Evolutionary conservation across 2,329 filamentous ascomycete species (phyloP).

Genomic region (Albophoma yamanashiensis): DNA sequence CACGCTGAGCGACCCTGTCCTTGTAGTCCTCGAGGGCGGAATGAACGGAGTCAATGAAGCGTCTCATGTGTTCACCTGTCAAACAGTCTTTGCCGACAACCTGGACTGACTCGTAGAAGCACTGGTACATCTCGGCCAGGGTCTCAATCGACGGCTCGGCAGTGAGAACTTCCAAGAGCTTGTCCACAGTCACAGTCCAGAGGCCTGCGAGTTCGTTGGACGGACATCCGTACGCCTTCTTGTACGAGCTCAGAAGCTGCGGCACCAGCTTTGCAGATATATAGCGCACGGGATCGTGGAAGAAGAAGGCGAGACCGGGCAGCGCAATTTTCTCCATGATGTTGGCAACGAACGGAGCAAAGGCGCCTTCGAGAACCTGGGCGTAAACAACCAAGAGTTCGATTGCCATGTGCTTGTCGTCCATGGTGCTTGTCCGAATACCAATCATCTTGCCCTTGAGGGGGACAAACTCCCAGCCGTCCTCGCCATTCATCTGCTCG

Average conservation of each 20-base stretch:
- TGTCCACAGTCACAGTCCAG: conserved; percentile 78
- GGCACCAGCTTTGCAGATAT: conserved; percentile 93
- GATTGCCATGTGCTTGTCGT: conserved; percentile 99
- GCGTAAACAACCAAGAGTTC: conserved; percentile 96
- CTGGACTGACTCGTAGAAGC: conserved; percentile 97
- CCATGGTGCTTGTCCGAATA: conserved; percentile 91
- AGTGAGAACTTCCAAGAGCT: conserved; percentile 84
- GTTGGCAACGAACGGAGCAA: conserved; percentile 82
- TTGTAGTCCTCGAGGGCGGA: conserved; percentile 90
- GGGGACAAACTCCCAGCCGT: conserved; percentile 95
- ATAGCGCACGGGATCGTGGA: conserved; percentile 94
- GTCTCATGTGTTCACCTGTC: conserved; percentile 65
- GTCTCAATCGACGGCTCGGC: conserved; percentile 95
- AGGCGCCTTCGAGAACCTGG: conserved; percentile 84
- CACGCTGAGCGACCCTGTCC: conserved; percentile 67
- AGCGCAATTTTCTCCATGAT: conserved; percentile 96
- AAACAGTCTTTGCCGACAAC: conserved; percentile 82
- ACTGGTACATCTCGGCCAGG: conserved; percentile 97
- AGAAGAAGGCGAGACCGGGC: conserved; percentile 93
- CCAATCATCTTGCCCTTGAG: conserved; percentile 97
- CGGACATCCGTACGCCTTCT: conserved; percentile 74
- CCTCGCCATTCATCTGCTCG: conserved; percentile 84
- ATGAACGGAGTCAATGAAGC: conserved; percentile 78
- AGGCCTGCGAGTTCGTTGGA: conserved; percentile 72
- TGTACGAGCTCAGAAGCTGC: conserved; percentile 85